Conservation (phyloP, 495 filamentous ascomycete species). For the Tuber brumale region DNA sequence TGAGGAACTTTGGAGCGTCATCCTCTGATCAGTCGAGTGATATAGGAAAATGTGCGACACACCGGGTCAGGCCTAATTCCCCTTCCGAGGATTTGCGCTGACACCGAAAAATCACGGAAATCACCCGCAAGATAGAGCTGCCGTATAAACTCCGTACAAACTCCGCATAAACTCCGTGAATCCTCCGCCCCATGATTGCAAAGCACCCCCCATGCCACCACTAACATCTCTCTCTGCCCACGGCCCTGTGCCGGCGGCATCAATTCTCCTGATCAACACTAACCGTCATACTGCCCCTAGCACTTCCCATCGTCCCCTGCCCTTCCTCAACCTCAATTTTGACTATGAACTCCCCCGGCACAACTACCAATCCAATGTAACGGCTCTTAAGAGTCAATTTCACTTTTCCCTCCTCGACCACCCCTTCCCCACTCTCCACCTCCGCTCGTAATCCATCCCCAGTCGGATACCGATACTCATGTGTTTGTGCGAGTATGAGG, state of each 20-base stretch:
- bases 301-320: constrained; percentile 2
- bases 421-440: constrained; percentile 44
- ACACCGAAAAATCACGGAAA: neutral
- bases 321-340: constrained; percentile 80
- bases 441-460: constrained; percentile 48
- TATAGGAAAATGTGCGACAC: neutral
- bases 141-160: neutral
- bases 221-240: neutral
- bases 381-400: constrained; percentile 71
- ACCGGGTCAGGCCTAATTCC: neutral
- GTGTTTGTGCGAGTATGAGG: constrained; percentile 73
- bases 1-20: no score
- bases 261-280: neutral
- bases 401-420: constrained; percentile 43
- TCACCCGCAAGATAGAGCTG: neutral
- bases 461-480: constrained; percentile 76
- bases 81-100: neutral
- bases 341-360: constrained; percentile 76
- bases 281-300: constrained; percentile 8
- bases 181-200: neutral
- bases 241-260: neutral
- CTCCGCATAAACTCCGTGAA: neutral
- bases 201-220: neutral
- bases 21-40: no score
- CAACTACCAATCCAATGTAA: constrained; percentile 81